These are phyloP conservation scores for Halophytophthora batemanensis DNA, from an alignment of 352 stramenopile species.

Conservation along the genomic window DNA sequence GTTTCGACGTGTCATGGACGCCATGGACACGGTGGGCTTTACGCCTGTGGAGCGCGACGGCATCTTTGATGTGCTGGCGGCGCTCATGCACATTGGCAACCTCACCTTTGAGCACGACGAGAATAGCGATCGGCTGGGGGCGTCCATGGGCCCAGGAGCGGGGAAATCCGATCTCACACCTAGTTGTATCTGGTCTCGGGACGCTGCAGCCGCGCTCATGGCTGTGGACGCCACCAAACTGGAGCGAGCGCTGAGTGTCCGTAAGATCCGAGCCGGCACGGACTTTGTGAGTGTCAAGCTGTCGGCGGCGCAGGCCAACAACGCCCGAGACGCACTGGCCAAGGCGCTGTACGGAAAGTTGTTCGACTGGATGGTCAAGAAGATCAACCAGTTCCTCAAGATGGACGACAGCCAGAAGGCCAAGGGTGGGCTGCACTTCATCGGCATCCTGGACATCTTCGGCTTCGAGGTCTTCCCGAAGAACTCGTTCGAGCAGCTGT, in stretches of 20 bases:
- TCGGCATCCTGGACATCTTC: constrained; percentile 92
- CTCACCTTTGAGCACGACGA: constrained; percentile 84
- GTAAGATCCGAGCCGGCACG: constrained; percentile 74
- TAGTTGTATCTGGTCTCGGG: constrained; percentile 65
- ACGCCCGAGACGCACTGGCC: constrained; percentile 75
- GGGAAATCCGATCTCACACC: constrained; percentile 44
- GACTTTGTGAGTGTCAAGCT: constrained; percentile 87
- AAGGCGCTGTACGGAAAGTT: constrained; percentile 87
- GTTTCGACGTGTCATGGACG: constrained; percentile 75
- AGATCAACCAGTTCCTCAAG: constrained; percentile 83
- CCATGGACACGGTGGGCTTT: constrained; percentile 85
- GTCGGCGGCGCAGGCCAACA: constrained; percentile 76
- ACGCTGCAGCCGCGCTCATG: constrained; percentile 68
- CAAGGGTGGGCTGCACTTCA: constrained; percentile 64
- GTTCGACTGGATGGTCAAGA: constrained; percentile 89
- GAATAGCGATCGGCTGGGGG: constrained; percentile 42
- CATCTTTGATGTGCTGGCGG: constrained; percentile 81
- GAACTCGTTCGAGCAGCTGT: constrained; percentile 91
- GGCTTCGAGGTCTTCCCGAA: constrained; percentile 91
- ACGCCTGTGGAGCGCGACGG: constrained; percentile 63
- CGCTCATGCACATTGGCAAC: constrained; percentile 89
- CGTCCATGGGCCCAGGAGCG: constrained; percentile 27
- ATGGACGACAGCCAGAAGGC: constrained; percentile 75
- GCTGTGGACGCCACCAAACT: constrained; percentile 70
- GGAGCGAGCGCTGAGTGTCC: constrained; percentile 68